phyloP scores from a whole-genome alignment of 352 stramenopile genomes.

The Phytophthora constricta region DNA sequence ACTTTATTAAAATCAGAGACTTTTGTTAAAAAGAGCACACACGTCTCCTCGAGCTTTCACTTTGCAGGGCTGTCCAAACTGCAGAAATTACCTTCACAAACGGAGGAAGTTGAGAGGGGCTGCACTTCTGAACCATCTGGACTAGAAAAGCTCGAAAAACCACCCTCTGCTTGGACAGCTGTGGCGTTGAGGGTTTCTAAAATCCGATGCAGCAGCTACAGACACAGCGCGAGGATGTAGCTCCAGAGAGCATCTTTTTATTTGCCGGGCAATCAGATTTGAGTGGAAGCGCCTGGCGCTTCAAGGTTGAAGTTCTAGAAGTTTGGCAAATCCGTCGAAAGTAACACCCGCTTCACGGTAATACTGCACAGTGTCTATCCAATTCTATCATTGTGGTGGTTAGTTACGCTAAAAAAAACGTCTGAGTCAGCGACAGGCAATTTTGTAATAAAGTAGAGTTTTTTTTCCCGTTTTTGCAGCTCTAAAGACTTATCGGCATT shows the following conservation, averaged over 20 bases:
- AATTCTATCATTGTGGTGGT: no score
- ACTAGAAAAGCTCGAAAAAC: not conserved
- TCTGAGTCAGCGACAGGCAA: no score
- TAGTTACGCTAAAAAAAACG: not conserved
- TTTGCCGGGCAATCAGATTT: conserved; percentile 1
- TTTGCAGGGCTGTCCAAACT: not conserved
- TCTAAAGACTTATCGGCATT: no score
- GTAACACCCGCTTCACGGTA: not conserved
- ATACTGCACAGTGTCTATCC: no score
- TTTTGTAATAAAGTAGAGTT: no score
- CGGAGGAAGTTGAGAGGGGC: not conserved
- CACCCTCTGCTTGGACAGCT: not conserved
- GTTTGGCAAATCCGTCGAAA: not conserved
- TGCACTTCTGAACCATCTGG: not conserved
- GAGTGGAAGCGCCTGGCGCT: not conserved
- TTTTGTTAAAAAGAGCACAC: not conserved
- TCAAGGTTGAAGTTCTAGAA: conserved; percentile 1
- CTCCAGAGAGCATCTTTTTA: conserved; percentile 3
- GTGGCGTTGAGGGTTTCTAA: not conserved
- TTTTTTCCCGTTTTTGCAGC: no score
- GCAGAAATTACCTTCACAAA: not conserved
- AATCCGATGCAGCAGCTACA: not conserved
- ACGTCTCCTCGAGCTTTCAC: not conserved
- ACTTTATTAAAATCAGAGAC: not conserved
- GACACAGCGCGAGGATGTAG: not conserved